These are phyloP conservation scores for Neonectria punicea DNA, from an alignment of 2,329 filamentous ascomycete species.

Conservation along the genomic window DNA sequence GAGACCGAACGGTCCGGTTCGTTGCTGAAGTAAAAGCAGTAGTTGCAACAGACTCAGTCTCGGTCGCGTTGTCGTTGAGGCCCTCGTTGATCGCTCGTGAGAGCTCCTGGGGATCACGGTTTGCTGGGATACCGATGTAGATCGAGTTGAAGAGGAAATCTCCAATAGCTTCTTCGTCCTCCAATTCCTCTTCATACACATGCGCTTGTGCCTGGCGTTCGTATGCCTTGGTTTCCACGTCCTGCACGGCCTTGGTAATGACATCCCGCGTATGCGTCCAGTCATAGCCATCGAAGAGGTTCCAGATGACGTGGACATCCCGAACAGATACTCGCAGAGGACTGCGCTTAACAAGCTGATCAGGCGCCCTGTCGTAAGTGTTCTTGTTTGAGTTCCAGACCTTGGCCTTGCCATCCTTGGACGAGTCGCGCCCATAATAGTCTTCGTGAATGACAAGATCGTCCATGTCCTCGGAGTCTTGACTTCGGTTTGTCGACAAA, in stretches of 20 bases:
- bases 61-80: constrained; percentile 85
- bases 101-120: constrained; percentile 85
- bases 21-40: constrained; percentile 73
- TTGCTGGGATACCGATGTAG: constrained; percentile 91
- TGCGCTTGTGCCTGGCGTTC: constrained; percentile 74
- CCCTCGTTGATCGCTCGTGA: constrained; percentile 87
- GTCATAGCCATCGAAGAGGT: constrained; percentile 97
- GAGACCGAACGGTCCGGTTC: constrained; percentile 57
- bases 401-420: constrained; percentile 74
- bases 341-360: constrained; percentile 69
- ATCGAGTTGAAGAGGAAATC: constrained; percentile 99
- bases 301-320: constrained; percentile 96
- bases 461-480: constrained; percentile 62
- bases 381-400: constrained; percentile 84
- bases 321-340: constrained; percentile 82
- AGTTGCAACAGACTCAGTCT: constrained; percentile 89
- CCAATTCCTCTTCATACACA: constrained; percentile 74
- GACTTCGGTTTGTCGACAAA: constrained; percentile 29
- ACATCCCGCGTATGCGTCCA: constrained; percentile 89
- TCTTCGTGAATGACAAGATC: constrained; percentile 80
- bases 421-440: constrained; percentile 75
- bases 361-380: constrained; percentile 74
- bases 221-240: constrained; percentile 84
- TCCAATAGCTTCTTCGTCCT: constrained; percentile 87
- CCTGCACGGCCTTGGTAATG: constrained; percentile 87